A percentile compares a stretch with the other conserved stretches of the same genome.
phyloP scores from a whole-genome alignment of 108 stramenopile species.

The Ochromonas danica region DNA sequence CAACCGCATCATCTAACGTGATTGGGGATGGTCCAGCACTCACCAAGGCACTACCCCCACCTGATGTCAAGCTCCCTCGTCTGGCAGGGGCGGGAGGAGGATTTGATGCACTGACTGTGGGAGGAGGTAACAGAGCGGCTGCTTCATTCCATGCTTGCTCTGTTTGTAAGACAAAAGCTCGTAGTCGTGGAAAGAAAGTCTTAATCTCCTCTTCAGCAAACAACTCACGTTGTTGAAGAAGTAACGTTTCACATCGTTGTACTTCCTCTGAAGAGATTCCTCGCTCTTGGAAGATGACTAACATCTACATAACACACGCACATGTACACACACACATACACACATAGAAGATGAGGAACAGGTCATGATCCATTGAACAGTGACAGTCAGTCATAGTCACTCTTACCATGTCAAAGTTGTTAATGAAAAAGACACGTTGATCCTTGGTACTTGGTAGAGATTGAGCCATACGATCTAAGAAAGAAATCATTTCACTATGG shows the following conservation, averaged over 20 bases:
- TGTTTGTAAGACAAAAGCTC: conserved; percentile 87
- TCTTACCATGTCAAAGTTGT: conserved; percentile 80
- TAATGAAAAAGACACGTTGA: conserved; percentile 87
- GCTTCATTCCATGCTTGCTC: conserved; percentile 67
- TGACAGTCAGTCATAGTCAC: not conserved
- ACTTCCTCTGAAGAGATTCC: conserved; percentile 80
- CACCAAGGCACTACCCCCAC: conserved; percentile 7
- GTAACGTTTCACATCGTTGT: conserved; percentile 77
- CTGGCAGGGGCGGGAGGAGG: no score
- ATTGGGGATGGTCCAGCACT: conserved; percentile 22
- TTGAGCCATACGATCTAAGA: conserved; percentile 73
- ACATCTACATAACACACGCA: conserved; percentile 65
- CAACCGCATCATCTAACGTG: conserved; percentile 71
- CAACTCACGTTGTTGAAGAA: conserved; percentile 79
- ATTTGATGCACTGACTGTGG: no score
- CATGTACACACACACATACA: no score
- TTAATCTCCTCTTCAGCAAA: conserved; percentile 94
- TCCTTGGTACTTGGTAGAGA: conserved; percentile 76
- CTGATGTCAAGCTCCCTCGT: conserved; percentile 45
- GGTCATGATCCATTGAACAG: conserved; percentile 8
- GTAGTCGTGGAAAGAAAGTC: conserved; percentile 78
- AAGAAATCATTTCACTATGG: conserved; percentile 48
- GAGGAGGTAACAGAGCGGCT: no score
- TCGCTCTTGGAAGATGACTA: conserved; percentile 86
- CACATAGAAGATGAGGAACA: not conserved